A percentile compares a stretch with the other conserved stretches of the same genome.
Conservation (phyloP, 306 rosid genomes). For the Prunus dulcis region DNA sequence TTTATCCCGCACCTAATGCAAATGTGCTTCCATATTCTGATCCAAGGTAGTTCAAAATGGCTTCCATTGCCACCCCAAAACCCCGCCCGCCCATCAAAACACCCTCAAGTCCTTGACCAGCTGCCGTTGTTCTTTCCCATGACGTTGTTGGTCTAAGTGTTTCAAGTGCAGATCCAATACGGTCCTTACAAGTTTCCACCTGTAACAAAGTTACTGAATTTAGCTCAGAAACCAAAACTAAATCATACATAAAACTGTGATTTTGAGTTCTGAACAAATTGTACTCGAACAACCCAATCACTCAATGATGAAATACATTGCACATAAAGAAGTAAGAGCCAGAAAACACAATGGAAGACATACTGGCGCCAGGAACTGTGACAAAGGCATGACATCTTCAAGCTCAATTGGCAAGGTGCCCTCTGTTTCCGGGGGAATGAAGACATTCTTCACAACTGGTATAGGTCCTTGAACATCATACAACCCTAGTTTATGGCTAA, state of each 20-base stretch:
- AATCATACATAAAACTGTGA: background rate
- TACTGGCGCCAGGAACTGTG: conserved; percentile 98
- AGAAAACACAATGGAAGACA: conserved; percentile 26
- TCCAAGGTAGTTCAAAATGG: conserved; percentile 86
- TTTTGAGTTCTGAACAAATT: background rate
- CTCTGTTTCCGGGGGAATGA: conserved; percentile 81
- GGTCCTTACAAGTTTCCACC: conserved; percentile 95
- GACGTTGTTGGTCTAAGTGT: conserved; percentile 92
- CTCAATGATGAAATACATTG: background rate
- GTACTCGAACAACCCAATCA: background rate
- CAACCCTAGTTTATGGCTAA: conserved; percentile 93
- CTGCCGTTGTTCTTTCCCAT: conserved; percentile 92
- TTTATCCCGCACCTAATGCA: conserved; percentile 70
- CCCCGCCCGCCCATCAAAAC: conserved; percentile 94
- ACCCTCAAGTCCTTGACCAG: conserved; percentile 91
- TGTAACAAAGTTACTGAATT: conserved; percentile 33
- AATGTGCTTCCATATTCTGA: conserved; percentile 96
- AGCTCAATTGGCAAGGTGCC: conserved; percentile 71
- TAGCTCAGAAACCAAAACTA: conserved; percentile 13
- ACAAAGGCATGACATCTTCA: conserved; percentile 95
- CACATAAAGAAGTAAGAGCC: background rate
- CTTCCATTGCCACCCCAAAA: conserved; percentile 92
- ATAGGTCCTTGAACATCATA: conserved; percentile 97
- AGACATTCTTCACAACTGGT: conserved; percentile 81
- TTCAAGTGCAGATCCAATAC: conserved; percentile 89